These are phyloP conservation scores for Mycena rebaudengoi DNA, from an alignment of 768 basidiomycete species.

Conservation along the genomic window DNA sequence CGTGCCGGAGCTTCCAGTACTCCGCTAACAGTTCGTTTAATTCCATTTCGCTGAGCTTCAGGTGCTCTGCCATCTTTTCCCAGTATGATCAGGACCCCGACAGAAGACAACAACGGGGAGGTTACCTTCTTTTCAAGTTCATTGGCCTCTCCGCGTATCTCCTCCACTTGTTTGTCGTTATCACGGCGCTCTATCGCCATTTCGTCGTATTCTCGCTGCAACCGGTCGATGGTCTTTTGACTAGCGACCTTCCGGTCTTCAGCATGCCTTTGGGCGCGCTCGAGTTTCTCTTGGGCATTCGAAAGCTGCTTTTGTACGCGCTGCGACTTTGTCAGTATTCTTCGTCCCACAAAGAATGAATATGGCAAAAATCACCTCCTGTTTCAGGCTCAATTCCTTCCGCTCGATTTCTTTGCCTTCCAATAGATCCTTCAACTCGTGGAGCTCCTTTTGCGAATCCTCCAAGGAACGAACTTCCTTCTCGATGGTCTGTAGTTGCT, in stretches of 20 bases:
- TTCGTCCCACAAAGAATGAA: background rate
- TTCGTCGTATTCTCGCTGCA: slow-evolving; percentile 81
- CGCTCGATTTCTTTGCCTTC: slow-evolving; percentile 80
- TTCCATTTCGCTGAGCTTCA: slow-evolving; percentile 78
- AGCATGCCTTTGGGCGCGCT: slow-evolving; percentile 78
- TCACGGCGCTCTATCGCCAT: slow-evolving; percentile 81
- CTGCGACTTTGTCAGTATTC: slow-evolving; percentile 44
- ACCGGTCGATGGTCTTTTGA: slow-evolving; percentile 75
- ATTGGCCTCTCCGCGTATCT: slow-evolving; percentile 74
- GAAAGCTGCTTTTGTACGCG: slow-evolving; percentile 81
- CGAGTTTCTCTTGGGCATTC: slow-evolving; percentile 86
- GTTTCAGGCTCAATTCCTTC: slow-evolving; percentile 70
- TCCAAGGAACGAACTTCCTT: slow-evolving; percentile 73
- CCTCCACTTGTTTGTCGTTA: slow-evolving; percentile 82
- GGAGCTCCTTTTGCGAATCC: slow-evolving; percentile 69
- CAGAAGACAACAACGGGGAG: background rate
- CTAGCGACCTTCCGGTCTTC: slow-evolving; percentile 83
- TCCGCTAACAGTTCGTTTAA: slow-evolving; percentile 83
- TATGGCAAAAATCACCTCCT: slow-evolving; percentile 68
- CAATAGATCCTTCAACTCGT: slow-evolving; percentile 71
- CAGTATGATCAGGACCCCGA: background rate
- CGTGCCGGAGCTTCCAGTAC: slow-evolving; percentile 83
- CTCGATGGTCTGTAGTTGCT: slow-evolving; percentile 80
- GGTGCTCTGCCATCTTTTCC: slow-evolving; percentile 77
- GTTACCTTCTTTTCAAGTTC: slow-evolving; percentile 72